Conservation (phyloP, 805 yeast species). For the Ogataea dorogensis region DNA sequence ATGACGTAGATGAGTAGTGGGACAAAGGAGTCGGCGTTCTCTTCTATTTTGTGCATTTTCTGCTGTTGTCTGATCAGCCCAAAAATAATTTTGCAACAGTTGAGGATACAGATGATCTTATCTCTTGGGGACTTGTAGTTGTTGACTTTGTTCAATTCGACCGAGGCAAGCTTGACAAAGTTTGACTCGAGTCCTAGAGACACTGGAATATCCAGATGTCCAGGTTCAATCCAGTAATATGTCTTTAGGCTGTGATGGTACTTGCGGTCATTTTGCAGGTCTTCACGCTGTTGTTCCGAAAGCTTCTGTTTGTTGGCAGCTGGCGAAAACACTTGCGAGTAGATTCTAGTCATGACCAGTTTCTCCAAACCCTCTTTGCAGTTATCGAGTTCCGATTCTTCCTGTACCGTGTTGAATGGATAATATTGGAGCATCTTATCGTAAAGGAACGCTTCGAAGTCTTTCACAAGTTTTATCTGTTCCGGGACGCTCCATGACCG, state of each 20-base stretch:
- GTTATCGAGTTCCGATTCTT: conserved; percentile 58
- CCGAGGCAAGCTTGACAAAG: conserved; percentile 65
- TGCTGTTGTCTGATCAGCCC: conserved; percentile 68
- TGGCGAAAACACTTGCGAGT: conserved; percentile 78
- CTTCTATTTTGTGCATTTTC: conserved; percentile 47
- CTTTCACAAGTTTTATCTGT: conserved; percentile 71
- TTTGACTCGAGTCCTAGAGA: conserved; percentile 45
- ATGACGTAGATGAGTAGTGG: conserved; percentile 83
- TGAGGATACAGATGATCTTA: conserved; percentile 85
- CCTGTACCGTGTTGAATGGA: conserved; percentile 69
- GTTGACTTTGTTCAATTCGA: conserved; percentile 75
- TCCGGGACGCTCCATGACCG: conserved; percentile 72
- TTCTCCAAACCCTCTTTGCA: conserved; percentile 92
- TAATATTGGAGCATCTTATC: conserved; percentile 59
- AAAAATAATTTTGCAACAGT: conserved; percentile 89
- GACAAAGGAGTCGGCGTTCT: conserved; percentile 92
- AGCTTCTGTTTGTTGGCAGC: conserved; percentile 39
- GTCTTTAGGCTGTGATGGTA: conserved; percentile 40
- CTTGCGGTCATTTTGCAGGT: conserved; percentile 63
- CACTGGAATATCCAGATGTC: conserved; percentile 73
- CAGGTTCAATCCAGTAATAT: conserved; percentile 60
- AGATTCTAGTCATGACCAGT: conserved; percentile 83
- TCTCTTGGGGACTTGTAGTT: conserved; percentile 91
- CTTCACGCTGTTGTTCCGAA: conserved; percentile 58
- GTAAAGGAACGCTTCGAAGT: conserved; percentile 72